Evolutionary conservation across 495 filamentous ascomycete genomes (phyloP), one percentile per base, ranked within the genome.

Genomic region (Sporormia fimetaria): DNA sequence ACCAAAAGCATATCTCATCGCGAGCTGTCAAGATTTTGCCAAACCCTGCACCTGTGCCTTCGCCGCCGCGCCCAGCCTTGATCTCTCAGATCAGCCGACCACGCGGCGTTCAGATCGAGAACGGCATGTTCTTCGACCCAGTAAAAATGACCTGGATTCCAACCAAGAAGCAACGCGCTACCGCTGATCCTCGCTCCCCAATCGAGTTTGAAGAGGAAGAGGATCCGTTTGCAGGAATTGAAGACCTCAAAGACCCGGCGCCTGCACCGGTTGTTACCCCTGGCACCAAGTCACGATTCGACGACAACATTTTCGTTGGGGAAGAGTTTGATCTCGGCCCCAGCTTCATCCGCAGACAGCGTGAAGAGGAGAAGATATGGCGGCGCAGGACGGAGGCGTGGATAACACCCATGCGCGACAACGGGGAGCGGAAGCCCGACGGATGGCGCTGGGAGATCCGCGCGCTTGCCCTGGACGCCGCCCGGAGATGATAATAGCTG

Each of bases 321-420:
- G 90, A 98, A 60, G 90, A 96, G 59, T 98, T 96, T 56, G 90
- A 98, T 59, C 82, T 98, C 32, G 90, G 90, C 1, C 92, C 92
- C 4, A 83, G 87, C 61, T 98, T 95, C 56, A 79, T 96, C 33
- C 72, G 76, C 47, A 71, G 85, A 26, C 88, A 95, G 59, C 64
- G 81, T 39, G 86, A 86, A 44, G 90, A 96, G 61, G 90, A 98
- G 63, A 80, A 81, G 36, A 71, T 81, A 49, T 98, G 90, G 92
- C 70, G 79, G 49, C 73, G 76, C 58, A 85, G 84, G 58, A 81
- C 85, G 31, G 75, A 78, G 44, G 76, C 71, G 33, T 98, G 92
- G 90, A 63, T 78, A 52, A 21, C 60, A 58, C 49, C 59, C 59
- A 62, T 30, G 56, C 58, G 49, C 50, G 61, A 47, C 74, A 73